A percentile compares a stretch with the other conserved stretches of the same genome.
These are phyloP conservation scores for Penicillium dipodomyicola DNA, from an alignment of 495 filamentous ascomycete species.

Conservation along the genomic window DNA sequence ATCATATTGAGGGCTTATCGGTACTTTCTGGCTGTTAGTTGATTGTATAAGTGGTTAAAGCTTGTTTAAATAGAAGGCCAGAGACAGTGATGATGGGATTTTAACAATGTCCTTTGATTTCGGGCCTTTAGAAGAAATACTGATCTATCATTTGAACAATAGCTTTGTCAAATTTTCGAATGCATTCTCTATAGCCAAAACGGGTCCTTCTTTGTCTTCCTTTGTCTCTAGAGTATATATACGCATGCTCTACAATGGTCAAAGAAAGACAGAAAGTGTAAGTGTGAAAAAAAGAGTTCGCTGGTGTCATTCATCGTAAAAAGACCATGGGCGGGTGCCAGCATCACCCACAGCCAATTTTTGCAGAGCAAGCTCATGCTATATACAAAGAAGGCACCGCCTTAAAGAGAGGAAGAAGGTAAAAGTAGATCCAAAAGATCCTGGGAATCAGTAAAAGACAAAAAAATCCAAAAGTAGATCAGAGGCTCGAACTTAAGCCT, in stretches of 20 bases:
- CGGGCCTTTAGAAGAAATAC: neutral
- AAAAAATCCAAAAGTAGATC: neutral
- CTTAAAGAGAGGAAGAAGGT: slow-evolving; percentile 8
- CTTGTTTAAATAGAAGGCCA: neutral
- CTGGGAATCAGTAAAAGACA: neutral
- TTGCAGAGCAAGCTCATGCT: slow-evolving; percentile 13
- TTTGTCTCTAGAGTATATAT: neutral
- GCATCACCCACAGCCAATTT: neutral
- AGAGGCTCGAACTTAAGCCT: slow-evolving; percentile 17
- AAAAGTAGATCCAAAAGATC: slow-evolving; percentile 3
- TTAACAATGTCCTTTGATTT: neutral
- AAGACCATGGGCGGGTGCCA: neutral
- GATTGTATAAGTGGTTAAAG: neutral
- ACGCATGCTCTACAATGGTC: neutral
- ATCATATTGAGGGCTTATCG: neutral
- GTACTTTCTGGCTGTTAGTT: neutral
- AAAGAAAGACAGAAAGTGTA: neutral
- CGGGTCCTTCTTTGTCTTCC: neutral
- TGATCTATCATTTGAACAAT: neutral
- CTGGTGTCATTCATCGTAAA: slow-evolving; percentile 14
- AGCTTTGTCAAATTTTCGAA: neutral
- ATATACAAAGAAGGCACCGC: slow-evolving; percentile 14
- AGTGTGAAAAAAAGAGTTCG: neutral
- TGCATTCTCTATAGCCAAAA: neutral
- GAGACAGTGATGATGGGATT: neutral